A percentile compares a stretch with the other conserved stretches of the same genome.
Conservation (phyloP, 1,284 basidiomycete genomes). For the Xanthoconium separans region DNA sequence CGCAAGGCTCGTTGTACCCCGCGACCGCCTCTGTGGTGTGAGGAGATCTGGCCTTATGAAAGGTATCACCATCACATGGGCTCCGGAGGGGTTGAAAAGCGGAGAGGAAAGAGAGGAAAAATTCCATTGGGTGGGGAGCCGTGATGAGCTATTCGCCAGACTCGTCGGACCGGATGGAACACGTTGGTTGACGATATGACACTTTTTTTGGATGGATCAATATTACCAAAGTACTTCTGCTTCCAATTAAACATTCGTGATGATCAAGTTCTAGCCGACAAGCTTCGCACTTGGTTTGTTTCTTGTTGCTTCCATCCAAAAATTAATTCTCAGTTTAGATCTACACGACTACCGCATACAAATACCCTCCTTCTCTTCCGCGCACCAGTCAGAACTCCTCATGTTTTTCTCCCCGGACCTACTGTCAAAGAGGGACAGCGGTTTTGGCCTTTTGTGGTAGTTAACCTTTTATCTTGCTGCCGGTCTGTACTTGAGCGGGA, state of each 20-base stretch:
- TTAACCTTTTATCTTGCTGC: neutral
- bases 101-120: constrained; percentile 46
- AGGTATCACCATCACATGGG: constrained; percentile 52
- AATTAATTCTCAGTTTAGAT: neutral
- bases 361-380: neutral
- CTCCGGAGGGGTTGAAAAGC: constrained; percentile 25
- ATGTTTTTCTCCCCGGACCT: constrained; percentile 82
- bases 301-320: constrained; percentile 11
- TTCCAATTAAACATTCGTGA: constrained; percentile 9
- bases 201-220: constrained; percentile 5
- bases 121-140: constrained; percentile 58
- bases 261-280: neutral
- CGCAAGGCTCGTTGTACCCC: constrained; percentile 46
- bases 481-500: neutral
- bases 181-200: constrained; percentile 39
- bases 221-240: constrained; percentile 8
- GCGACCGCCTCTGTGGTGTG: constrained; percentile 49
- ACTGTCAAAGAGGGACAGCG: constrained; percentile 70
- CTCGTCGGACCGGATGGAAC: constrained; percentile 52
- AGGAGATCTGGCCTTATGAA: constrained; percentile 56
- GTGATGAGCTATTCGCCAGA: constrained; percentile 66
- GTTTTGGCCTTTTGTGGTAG: constrained; percentile 79
- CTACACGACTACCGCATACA: constrained; percentile 4
- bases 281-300: constrained; percentile 28
- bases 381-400: neutral